Evolutionary conservation across 2,329 filamentous ascomycete species (phyloP), one percentile per base, ranked within the genome.

Genomic region (Coniochaeta hoffmannii): DNA sequence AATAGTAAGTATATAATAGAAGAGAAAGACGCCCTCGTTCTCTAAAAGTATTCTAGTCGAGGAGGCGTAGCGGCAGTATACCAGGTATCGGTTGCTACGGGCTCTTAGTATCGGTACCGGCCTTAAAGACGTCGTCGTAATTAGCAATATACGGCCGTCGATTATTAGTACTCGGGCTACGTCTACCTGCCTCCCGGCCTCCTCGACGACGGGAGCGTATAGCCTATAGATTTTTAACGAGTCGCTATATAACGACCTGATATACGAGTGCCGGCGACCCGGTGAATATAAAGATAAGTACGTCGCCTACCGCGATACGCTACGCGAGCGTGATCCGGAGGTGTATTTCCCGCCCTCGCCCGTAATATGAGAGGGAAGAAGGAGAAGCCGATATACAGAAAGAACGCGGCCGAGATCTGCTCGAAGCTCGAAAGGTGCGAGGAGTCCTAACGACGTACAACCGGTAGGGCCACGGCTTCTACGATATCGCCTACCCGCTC

Each of bases 121-220:
- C n/a, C n/a, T n/a, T n/a, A n/a, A n/a, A n/a, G n/a, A n/a, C n/a
- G n/a, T n/a, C n/a, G n/a, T n/a, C n/a, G n/a, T n/a, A n/a, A n/a
- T n/a, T n/a, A n/a, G n/a, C n/a, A n/a, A n/a, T n/a, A n/a, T n/a
- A n/a, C n/a, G n/a, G n/a, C n/a, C n/a, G n/a, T n/a, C n/a, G n/a
- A n/a, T n/a, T n/a, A n/a, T n/a, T n/a, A n/a, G n/a, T 86, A 81
- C 65, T 74, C 80, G 9, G 83, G 83, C 60, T 85, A 84, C 72
- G 77, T 86, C 44, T 73, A 73, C 55, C 66, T 85, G 17, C 77
- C 79, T 0, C 60, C 80, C 0, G 57, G 61, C 1, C 57, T 61
- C 7, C 57, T 64, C 1, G 68, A 73, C n/a, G 62, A 58, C n/a
- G 56, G 79, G 77, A 69, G 17, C 64, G 26, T 85, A 84, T 56